A percentile compares a stretch with the other conserved stretches of the same genome.
Conservation (phyloP, 2,329 filamentous ascomycete species). For the Spiromastix sp. region DNA sequence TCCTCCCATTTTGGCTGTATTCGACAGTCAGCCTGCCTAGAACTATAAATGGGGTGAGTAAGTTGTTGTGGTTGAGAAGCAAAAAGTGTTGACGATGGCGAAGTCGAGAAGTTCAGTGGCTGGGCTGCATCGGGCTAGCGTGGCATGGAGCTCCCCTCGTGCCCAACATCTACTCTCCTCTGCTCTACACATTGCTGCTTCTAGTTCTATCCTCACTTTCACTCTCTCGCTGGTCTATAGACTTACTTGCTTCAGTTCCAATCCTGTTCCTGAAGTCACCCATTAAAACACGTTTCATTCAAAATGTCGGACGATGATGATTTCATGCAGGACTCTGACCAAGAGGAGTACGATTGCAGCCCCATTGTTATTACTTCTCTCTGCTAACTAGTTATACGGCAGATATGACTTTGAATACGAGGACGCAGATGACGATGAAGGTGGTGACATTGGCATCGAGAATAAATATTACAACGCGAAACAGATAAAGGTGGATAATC, state of each 20-base stretch:
- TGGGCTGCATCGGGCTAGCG: no score
- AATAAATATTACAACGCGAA: constrained; percentile 99
- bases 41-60: no score
- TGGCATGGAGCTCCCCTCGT: no score
- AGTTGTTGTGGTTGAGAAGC: no score
- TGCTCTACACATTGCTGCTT: no score
- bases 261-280: no score
- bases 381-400: constrained; percentile 16
- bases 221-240: no score
- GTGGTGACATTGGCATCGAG: constrained; percentile 86
- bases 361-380: constrained; percentile 3
- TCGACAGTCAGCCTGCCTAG: not conserved
- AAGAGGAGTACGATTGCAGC: constrained; percentile 55
- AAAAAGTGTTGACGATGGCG: no score
- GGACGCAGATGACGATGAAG: constrained; percentile 80
- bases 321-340: constrained; percentile 87
- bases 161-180: no score
- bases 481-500: constrained; percentile 80
- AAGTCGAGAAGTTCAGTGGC: no score
- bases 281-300: constrained; percentile 1
- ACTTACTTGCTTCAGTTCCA: no score
- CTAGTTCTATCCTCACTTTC: no score
- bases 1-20: constrained; percentile 36
- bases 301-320: constrained; percentile 75
- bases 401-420: constrained; percentile 97